phyloP scores from a whole-genome alignment of 345 rosid genomes.

The Microthlaspi erraticum region DNA sequence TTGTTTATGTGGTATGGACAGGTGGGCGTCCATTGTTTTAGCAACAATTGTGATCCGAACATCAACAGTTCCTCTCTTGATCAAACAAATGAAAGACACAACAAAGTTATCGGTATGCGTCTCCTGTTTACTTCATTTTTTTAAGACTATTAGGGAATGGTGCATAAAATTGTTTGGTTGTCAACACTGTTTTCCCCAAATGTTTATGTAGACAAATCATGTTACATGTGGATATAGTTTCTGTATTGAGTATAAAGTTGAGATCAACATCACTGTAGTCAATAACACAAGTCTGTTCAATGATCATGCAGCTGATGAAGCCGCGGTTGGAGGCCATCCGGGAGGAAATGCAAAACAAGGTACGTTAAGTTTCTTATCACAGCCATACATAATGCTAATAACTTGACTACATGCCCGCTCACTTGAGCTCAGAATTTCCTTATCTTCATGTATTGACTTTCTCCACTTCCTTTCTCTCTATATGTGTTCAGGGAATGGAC shows the following conservation, averaged over 20 bases:
- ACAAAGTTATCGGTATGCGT: conserved; percentile 68
- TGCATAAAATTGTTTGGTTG: conserved; percentile 5
- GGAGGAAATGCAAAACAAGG: conserved; percentile 61
- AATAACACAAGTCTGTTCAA: conserved; percentile 18
- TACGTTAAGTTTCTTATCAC: conserved; percentile 34
- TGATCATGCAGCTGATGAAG: conserved; percentile 65
- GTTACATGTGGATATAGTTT: conserved; percentile 3
- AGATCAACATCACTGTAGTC: conserved; percentile 3
- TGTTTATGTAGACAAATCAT: not conserved
- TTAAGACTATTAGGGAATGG: conserved; percentile 6
- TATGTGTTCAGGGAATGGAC: conserved; percentile 57
- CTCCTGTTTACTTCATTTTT: not conserved
- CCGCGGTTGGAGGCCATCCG: conserved; percentile 72
- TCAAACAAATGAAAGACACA: conserved; percentile 78
- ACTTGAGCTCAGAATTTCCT: not conserved
- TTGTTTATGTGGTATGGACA: too few species aligned
- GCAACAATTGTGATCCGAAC: conserved; percentile 75
- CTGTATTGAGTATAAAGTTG: conserved; percentile 8
- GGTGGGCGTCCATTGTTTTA: conserved; percentile 88
- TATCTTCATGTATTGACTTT: conserved; percentile 1
- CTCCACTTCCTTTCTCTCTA: conserved; percentile 2
- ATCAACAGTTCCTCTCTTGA: conserved; percentile 67
- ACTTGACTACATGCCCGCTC: conserved; percentile 21
- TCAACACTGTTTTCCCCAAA: not conserved
- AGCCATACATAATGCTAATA: conserved; percentile 16